phyloP scores from a whole-genome alignment of 2,329 filamentous ascomycete species.

The Triangularia verruculosa region DNA sequence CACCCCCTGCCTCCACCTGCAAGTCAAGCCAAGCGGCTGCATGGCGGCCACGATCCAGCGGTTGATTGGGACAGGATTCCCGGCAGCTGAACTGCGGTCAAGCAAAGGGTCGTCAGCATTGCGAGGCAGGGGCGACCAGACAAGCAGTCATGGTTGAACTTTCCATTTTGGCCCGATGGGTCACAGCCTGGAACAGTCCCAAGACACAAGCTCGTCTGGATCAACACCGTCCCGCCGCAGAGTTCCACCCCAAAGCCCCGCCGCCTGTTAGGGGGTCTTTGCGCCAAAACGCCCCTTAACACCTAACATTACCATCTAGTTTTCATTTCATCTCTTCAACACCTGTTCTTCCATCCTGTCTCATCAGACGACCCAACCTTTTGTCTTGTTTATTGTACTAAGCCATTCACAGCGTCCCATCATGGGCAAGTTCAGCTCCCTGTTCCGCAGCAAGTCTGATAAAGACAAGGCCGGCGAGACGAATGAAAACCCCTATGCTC shows the following conservation, averaged over 20 bases:
- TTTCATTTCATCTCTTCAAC: slow-evolving; percentile 7
- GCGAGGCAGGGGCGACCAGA: slow-evolving; percentile 5
- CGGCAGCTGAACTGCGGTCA: background rate
- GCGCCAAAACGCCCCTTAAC: slow-evolving; percentile 9
- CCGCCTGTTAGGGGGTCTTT: slow-evolving; percentile 11
- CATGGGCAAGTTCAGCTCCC: slow-evolving; percentile 56
- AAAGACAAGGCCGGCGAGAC: slow-evolving; percentile 50
- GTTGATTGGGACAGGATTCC: background rate
- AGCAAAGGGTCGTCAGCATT: slow-evolving; percentile 7
- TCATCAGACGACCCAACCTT: slow-evolving; percentile 6
- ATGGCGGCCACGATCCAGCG: background rate
- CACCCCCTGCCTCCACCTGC: background rate
- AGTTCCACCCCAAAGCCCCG: slow-evolving; percentile 19
- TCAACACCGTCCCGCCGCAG: background rate
- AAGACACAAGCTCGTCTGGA: slow-evolving; percentile 22
- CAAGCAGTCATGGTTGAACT: background rate
- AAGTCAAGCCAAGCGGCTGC: background rate
- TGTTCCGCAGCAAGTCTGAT: slow-evolving; percentile 51
- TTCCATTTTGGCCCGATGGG: slow-evolving; percentile 11
- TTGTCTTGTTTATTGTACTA: slow-evolving; percentile 6
- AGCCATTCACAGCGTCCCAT: slow-evolving; percentile 20
- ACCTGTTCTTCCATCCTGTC: background rate
- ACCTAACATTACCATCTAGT: slow-evolving; percentile 9
- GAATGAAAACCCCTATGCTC: slow-evolving; percentile 57
- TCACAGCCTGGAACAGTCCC: slow-evolving; percentile 18